Evolutionary conservation across 1,284 basidiomycete species (phyloP), one percentile per base, ranked within the genome.

Genomic region (Melampsora larici-populina): DNA sequence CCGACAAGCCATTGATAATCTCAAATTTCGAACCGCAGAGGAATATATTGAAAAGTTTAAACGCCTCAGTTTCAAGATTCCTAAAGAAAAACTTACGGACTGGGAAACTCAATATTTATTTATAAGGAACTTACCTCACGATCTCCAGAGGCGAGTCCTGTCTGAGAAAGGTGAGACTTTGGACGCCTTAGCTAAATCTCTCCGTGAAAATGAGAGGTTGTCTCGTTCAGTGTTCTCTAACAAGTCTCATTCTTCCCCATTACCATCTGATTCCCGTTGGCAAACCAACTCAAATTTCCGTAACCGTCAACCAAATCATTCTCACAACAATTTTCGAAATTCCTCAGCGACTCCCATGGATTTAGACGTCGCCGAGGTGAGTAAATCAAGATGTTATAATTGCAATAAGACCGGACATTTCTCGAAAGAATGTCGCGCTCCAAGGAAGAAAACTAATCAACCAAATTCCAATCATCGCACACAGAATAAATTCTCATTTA

Each of bases 311-410:
- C 36, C 5, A 3, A 36, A 36, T 36, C 36, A 36, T 36, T 9
- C 36, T 36, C 36, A 36, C 36, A 36, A 36, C 9, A 3, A 3
- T 9, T 3, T 9, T 36, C 36, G 36, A 9, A 65, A 65, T 33
- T n/a, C n/a, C 33, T 40, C 33, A 31, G 63, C 40, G 3, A 48
- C 48, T 48, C 66, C 66, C 4, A 68, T 68, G 66, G 66, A 68
- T 29, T 17, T 68, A 21, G 66, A 68, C 66, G 33, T 48, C 17
- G 29, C 46, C 11, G 33, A 68, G 15, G 66, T 68, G 33, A 21
- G 18, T 40, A 68, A 68, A 36, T 15, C 31, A n/a, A 9, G 36
- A 66, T 66, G 64, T 43, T 66, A 67, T 24, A 33, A 31, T 43
- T 68, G 66, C 29, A 40, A 68, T 48, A 68, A 68, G 24, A n/a